Percentiles rank a stretch among this genome's conserved stretches.
Evolutionary conservation across 495 filamentous ascomycete genomes (phyloP).

Genomic region (Podospora australis): DNA sequence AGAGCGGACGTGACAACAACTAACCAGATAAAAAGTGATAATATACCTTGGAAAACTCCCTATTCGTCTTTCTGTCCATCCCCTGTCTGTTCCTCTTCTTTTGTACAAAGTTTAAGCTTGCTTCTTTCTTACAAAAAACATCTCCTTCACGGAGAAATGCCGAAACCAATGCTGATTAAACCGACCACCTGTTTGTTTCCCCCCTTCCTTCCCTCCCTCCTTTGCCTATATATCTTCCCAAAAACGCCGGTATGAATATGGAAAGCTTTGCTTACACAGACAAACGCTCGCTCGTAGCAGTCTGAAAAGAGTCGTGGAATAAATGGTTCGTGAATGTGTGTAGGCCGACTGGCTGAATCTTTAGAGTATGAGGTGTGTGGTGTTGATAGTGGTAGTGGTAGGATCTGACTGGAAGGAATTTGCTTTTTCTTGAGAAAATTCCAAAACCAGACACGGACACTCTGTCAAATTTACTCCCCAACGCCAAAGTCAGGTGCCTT

Average conservation of each 20-base stretch:
- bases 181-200: background rate
- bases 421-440: background rate
- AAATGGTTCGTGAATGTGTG: background rate
- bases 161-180: slow-evolving; percentile 18
- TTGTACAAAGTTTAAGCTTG: slow-evolving; percentile 19
- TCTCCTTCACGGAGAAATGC: slow-evolving; percentile 21
- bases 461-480: background rate
- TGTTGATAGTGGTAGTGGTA: background rate
- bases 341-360: slow-evolving; percentile 2
- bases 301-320: slow-evolving; percentile 5
- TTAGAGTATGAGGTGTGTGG: background rate
- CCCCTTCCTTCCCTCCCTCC: background rate
- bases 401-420: background rate
- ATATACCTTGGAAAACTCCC: too few relatives aligned
- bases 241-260: slow-evolving; percentile 29
- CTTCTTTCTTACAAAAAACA: background rate
- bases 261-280: slow-evolving; percentile 20
- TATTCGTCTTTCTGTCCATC: too few relatives aligned
- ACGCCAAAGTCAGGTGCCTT: slow-evolving; percentile 70
- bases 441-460: too few relatives aligned
- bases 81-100: slow-evolving; percentile 10
- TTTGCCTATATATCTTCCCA: slow-evolving; percentile 22
- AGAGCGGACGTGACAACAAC: background rate
- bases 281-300: slow-evolving; percentile 17
- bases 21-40: slow-evolving; percentile 4